Evolutionary conservation across 495 filamentous ascomycete species (phyloP).

Genomic region (Delitschia confertaspora): DNA sequence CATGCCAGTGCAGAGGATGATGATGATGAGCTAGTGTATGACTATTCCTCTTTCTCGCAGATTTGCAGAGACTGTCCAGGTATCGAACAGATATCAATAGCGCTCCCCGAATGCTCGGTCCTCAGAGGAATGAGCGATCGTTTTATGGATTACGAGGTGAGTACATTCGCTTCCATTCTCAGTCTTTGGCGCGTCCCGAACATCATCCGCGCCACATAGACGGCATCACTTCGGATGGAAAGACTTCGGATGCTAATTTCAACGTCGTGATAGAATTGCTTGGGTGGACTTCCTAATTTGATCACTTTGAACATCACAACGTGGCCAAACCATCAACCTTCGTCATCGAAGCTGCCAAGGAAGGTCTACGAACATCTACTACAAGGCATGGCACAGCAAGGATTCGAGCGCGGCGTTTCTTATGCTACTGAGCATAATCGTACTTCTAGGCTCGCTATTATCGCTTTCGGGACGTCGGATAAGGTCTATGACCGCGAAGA

Average conservation of each 20-base stretch:
- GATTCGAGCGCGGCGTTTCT: slow-evolving; percentile 22
- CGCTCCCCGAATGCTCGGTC: slow-evolving; percentile 29
- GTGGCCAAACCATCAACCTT: slow-evolving; percentile 35
- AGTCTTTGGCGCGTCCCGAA: background rate
- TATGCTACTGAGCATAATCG: slow-evolving; percentile 8
- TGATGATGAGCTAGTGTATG: slow-evolving; percentile 33
- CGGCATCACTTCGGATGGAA: slow-evolving; percentile 1
- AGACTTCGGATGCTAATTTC: slow-evolving; percentile 21
- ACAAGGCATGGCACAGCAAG: slow-evolving; percentile 26
- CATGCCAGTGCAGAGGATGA: slow-evolving; percentile 24
- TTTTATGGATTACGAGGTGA: slow-evolving; percentile 31
- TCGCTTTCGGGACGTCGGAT: slow-evolving; percentile 36
- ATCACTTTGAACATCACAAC: slow-evolving; percentile 36
- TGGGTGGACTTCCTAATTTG: slow-evolving; percentile 27
- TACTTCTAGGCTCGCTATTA: slow-evolving; percentile 29
- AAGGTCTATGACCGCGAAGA: slow-evolving; percentile 36
- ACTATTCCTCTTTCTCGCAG: slow-evolving; percentile 27
- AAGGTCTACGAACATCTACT: slow-evolving; percentile 34
- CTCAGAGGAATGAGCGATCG: slow-evolving; percentile 24
- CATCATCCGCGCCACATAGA: background rate
- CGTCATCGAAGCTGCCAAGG: slow-evolving; percentile 27
- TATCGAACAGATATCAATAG: slow-evolving; percentile 33
- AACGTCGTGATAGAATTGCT: slow-evolving; percentile 23
- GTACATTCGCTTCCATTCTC: background rate
- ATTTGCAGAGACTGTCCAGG: slow-evolving; percentile 33